Percentiles rank a stretch among this genome's conserved stretches.
phyloP scores from a whole-genome alignment of 1,139 yeast genomes.

The Zygoascus hellenicus region DNA sequence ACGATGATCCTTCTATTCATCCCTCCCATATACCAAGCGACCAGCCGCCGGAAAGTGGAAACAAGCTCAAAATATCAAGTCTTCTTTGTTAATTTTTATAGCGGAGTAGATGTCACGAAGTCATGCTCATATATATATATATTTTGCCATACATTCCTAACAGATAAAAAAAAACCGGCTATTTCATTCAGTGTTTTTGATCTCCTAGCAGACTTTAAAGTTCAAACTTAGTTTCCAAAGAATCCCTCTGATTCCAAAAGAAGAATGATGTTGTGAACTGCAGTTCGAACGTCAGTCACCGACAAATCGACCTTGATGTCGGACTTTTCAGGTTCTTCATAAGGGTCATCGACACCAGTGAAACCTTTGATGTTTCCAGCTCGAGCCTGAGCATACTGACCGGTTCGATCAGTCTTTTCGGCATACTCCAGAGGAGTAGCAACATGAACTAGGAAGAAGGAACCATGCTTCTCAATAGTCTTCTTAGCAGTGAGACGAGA shows the following conservation, averaged over 20 bases:
- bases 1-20: no score
- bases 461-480: slow-evolving; percentile 44
- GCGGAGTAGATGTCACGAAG: no score
- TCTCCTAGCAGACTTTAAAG: no score
- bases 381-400: slow-evolving; percentile 42
- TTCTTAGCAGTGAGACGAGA: slow-evolving; percentile 37
- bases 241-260: slow-evolving; percentile 78
- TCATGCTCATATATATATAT: neutral
- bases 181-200: no score
- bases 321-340: slow-evolving; percentile 45
- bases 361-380: slow-evolving; percentile 44
- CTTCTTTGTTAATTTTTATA: no score
- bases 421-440: slow-evolving; percentile 44
- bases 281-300: slow-evolving; percentile 48
- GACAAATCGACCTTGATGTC: slow-evolving; percentile 50
- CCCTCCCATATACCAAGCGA: no score
- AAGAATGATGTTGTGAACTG: slow-evolving; percentile 65
- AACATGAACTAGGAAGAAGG: slow-evolving; percentile 44
- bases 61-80: neutral
- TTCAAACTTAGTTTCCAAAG: slow-evolving; percentile 38
- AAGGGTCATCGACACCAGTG: slow-evolving; percentile 44
- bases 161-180: neutral
- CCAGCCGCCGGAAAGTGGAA: no score
- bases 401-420: slow-evolving; percentile 44
- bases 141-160: neutral